Percentiles rank a stretch among this genome's conserved stretches.
Conservation (phyloP, 495 filamentous ascomycete genomes). For the Viridothelium virens region DNA sequence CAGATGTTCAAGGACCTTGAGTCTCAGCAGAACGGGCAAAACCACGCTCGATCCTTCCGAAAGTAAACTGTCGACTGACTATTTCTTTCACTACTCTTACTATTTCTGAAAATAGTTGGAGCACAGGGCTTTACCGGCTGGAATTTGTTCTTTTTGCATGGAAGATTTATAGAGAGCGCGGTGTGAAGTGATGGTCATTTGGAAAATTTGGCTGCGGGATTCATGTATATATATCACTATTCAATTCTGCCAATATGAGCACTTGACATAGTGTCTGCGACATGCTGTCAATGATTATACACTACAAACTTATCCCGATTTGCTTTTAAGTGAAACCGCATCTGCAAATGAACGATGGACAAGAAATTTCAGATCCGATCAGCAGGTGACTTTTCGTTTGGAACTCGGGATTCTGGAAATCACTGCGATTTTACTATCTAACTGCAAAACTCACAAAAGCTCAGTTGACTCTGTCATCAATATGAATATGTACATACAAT, state of each 20-base stretch:
- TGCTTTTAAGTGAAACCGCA: too few species aligned
- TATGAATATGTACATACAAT: neutral
- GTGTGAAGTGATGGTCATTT: neutral
- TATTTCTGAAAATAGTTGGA: neutral
- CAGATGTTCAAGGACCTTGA: neutral
- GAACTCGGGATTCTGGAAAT: too few species aligned
- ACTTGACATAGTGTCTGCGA: neutral
- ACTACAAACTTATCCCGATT: neutral
- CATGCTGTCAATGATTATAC: neutral
- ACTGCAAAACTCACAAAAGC: too few species aligned
- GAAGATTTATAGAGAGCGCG: neutral
- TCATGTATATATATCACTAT: neutral
- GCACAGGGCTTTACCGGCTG: neutral
- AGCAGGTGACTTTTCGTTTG: too few species aligned
- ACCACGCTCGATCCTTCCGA: neutral
- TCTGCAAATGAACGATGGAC: too few species aligned
- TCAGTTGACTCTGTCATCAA: neutral
- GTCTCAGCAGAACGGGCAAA: neutral
- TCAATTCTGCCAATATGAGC: slow-evolving; percentile 11
- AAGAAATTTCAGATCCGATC: too few species aligned
- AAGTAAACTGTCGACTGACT: too few species aligned
- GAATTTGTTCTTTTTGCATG: neutral
- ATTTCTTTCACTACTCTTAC: neutral
- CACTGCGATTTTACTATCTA: too few species aligned
- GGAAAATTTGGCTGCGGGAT: neutral